These are phyloP conservation scores for Cladorrhinum samala DNA, from an alignment of 495 filamentous ascomycete genomes.

Conservation along the genomic window DNA sequence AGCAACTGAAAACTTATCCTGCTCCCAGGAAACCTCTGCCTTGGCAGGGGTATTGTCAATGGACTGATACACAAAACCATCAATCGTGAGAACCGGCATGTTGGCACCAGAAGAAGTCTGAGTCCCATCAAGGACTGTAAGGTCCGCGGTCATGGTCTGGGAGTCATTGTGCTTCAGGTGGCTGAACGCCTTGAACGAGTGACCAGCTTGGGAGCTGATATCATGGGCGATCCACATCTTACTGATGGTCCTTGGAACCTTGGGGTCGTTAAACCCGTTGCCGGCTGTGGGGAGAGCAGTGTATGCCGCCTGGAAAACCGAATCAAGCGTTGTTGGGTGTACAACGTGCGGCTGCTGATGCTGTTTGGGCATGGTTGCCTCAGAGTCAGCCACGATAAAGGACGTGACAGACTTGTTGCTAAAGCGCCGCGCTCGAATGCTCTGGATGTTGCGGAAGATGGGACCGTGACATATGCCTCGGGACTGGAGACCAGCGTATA, in stretches of 20 bases:
- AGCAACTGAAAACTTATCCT: constrained; percentile 18
- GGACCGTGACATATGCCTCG: constrained; percentile 34
- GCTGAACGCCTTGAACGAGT: constrained; percentile 20
- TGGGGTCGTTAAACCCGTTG: constrained; percentile 6
- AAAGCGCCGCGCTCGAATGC: constrained; percentile 13
- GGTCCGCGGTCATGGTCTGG: constrained; percentile 16
- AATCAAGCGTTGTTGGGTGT: constrained; percentile 45
- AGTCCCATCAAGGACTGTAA: constrained; percentile 12
- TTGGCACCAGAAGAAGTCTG: neutral
- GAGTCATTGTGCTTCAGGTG: constrained; percentile 14
- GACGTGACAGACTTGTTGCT: constrained; percentile 19
- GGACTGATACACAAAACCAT: constrained; percentile 23
- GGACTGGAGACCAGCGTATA: constrained; percentile 24
- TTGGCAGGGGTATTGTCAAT: constrained; percentile 14
- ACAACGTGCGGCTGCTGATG: constrained; percentile 39
- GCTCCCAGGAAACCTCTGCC: constrained; percentile 5
- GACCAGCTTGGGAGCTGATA: constrained; percentile 8
- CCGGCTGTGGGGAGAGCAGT: constrained; percentile 19
- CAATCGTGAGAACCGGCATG: constrained; percentile 13
- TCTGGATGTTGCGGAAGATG: constrained; percentile 31
- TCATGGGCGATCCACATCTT: constrained; percentile 22
- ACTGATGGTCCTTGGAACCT: constrained; percentile 21
- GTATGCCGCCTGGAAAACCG: constrained; percentile 32
- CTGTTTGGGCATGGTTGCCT: constrained; percentile 34
- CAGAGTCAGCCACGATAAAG: constrained; percentile 34